Evolutionary conservation across 2,329 filamentous ascomycete genomes (phyloP), one percentile per base, ranked within the genome.

Genomic region (Aspergillus brasiliensis): DNA sequence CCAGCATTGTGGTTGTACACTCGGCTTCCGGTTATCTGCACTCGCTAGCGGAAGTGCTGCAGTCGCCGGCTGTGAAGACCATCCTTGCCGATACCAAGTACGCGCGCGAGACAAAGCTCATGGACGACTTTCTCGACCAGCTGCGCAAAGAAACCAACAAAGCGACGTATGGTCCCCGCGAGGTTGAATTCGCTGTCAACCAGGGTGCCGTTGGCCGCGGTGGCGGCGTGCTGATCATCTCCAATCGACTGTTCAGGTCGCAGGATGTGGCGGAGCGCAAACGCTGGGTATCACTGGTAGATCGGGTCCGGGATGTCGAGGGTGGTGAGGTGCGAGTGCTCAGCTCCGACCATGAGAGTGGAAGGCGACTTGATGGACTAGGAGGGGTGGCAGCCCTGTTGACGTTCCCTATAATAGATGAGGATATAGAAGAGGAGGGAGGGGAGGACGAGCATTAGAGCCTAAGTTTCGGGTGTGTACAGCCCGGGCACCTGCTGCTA

Each of bases 291-390:
- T 81, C 80, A 8, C 82, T 98, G 48, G 93, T 98, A 3, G 94
- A 98, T 74, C 88, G 88, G 63, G 94, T 98, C n/a, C 87, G 88
- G 65, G 88, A 88, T 56, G 79, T 82, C 3, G 88, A 92, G 64
- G 95, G 94, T 5, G 95, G 94, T 1, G 92, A 97, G 65, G 91
- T 92, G 0, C 83, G 91, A 56, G 86, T 98, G n/a, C 78, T 98
- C 27, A 98, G 94, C 75, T 93, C 91, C 69, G 90, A 96, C 71
- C 94, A 98, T 75, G 94, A 97, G 80, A 97, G 93, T 74, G 95
- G 95, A 0, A 89, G 90, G 78, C 83, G 92, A 61, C 78, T 99
- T 13, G 91, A 93, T 66, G 90, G 88, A 11, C 75, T 98, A 61
- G 93, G 95, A 1, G 91, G 92, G 17, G 89, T 99, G 62, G 95